Evolutionary conservation across 2,329 filamentous ascomycete species (phyloP).

Genomic region (Cercospora sp.): DNA sequence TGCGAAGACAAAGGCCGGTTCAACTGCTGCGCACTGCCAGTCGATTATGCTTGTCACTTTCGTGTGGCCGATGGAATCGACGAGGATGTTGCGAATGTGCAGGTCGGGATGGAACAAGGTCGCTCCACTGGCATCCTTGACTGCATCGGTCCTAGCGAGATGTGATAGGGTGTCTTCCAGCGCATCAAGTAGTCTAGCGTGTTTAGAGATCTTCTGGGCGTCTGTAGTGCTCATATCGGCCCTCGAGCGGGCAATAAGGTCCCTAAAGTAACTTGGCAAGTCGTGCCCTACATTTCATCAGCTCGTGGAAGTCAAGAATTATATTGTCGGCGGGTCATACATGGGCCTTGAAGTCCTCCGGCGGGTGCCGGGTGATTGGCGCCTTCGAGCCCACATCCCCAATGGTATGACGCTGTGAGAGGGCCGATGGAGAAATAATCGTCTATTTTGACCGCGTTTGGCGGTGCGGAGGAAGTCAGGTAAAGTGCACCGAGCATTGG

Average conservation of each 20-base stretch:
- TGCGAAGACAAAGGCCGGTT: conserved; percentile 25
- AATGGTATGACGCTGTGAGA: neutral
- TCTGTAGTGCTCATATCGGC: neutral
- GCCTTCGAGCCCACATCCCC: neutral
- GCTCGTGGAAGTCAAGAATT: neutral
- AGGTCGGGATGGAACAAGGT: conserved; percentile 38
- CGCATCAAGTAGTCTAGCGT: neutral
- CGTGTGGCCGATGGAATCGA: conserved; percentile 34
- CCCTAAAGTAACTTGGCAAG: neutral
- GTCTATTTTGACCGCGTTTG: neutral
- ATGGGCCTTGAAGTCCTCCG: neutral
- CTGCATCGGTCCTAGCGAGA: neutral
- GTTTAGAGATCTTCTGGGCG: neutral
- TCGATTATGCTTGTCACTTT: conserved; percentile 39
- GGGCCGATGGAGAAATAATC: neutral
- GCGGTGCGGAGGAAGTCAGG: neutral
- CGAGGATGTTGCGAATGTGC: conserved; percentile 40
- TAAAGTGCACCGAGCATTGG: neutral
- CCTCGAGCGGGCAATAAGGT: neutral
- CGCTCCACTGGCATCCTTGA: neutral
- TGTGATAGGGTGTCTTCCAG: neutral
- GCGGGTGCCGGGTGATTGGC: neutral
- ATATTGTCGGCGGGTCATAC: neutral
- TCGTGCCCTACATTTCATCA: neutral
- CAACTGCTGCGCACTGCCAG: conserved; percentile 36